Evolutionary conservation across 202 grass and related monocot genomes (phyloP).

Genomic region (Panicum hallii): DNA sequence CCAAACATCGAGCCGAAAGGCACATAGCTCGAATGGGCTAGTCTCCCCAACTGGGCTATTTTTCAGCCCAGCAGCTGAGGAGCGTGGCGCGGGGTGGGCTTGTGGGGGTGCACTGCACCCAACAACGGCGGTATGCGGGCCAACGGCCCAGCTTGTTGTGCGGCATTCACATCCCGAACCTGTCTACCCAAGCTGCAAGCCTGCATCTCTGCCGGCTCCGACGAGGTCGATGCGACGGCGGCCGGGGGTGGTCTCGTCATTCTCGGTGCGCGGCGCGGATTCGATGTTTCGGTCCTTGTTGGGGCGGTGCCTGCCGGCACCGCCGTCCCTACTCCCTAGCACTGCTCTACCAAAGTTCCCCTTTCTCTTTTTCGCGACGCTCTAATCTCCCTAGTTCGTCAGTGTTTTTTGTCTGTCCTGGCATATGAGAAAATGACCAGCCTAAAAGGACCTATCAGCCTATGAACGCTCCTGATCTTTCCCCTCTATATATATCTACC

Average conservation of each 20-base stretch:
- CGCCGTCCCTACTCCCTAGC: not conserved
- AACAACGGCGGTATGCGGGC: too few species aligned
- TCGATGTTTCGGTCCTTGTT: too few species aligned
- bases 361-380: not conserved
- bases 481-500: not conserved
- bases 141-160: too few species aligned
- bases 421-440: not conserved
- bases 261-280: not conserved
- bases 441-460: not conserved
- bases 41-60: too few species aligned
- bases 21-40: too few species aligned
- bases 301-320: not conserved
- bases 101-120: too few species aligned
- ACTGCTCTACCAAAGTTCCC: not conserved
- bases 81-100: too few species aligned
- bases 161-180: too few species aligned
- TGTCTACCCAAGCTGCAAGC: too few species aligned
- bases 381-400: not conserved
- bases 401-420: not conserved
- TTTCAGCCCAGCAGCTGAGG: too few species aligned
- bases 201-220: too few species aligned
- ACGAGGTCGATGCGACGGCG: not conserved
- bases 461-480: not conserved
- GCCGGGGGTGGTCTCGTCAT: not conserved
- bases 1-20: too few species aligned